Evolutionary conservation across 352 stramenopile species (phyloP).

Genomic region (Pythium periplocum): DNA sequence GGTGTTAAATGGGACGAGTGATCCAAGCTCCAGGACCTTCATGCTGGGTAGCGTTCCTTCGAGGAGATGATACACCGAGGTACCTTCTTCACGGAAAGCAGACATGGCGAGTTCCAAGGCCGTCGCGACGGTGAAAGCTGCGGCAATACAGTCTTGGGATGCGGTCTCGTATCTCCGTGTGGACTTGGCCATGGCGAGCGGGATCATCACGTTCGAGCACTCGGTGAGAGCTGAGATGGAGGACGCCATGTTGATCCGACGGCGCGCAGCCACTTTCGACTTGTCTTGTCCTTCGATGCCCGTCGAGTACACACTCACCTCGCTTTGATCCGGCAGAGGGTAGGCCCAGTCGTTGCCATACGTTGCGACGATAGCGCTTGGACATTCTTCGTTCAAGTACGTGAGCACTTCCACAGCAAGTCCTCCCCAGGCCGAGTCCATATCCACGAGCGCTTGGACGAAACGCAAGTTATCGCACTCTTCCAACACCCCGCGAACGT

Average conservation of each 20-base stretch:
- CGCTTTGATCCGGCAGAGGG: constrained; percentile 43
- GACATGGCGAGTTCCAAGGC: constrained; percentile 49
- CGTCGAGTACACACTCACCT: constrained; percentile 33
- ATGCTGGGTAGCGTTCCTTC: constrained; percentile 43
- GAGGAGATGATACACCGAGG: constrained; percentile 33
- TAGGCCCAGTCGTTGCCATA: constrained; percentile 78
- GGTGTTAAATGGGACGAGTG: constrained; percentile 28
- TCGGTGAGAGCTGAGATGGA: constrained; percentile 61
- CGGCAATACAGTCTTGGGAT: neutral
- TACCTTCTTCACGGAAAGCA: constrained; percentile 17
- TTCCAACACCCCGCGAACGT: constrained; percentile 52
- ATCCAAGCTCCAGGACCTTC: constrained; percentile 52
- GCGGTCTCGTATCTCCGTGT: constrained; percentile 3
- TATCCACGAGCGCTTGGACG: constrained; percentile 69
- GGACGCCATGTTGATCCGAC: constrained; percentile 55
- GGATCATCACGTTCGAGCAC: constrained; percentile 46
- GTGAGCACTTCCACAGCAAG: constrained; percentile 66
- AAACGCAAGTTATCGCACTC: constrained; percentile 59
- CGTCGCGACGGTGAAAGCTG: constrained; percentile 31
- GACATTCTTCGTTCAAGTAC: constrained; percentile 70
- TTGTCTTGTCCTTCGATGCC: constrained; percentile 33
- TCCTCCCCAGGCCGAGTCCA: constrained; percentile 77
- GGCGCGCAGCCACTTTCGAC: constrained; percentile 53
- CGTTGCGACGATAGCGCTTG: constrained; percentile 37
- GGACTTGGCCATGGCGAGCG: constrained; percentile 32